Conservation (phyloP, 768 basidiomycete species). For the Mrakia frigida region DNA sequence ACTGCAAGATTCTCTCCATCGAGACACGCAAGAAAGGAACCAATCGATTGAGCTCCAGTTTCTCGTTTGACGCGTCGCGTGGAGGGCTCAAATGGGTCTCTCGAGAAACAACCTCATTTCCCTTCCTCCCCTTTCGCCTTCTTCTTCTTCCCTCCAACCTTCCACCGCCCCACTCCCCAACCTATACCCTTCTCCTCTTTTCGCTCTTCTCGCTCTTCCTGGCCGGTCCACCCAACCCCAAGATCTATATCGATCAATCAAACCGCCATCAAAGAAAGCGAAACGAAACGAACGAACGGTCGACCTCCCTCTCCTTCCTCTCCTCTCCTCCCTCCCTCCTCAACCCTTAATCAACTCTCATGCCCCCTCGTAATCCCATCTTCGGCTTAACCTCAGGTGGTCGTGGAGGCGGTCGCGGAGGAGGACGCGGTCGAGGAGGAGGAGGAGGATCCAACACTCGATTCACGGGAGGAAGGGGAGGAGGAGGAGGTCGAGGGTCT, state of each 20-base stretch:
- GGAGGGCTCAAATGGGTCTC: too few species aligned
- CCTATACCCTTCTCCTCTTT: background rate
- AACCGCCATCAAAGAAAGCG: background rate
- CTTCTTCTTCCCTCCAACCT: too few species aligned
- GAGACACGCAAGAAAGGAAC: too few species aligned
- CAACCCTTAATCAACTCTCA: background rate
- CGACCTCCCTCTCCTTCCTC: background rate
- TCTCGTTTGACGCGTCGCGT: too few species aligned
- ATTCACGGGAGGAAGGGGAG: constrained; percentile 46
- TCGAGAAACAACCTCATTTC: background rate
- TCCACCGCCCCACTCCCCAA: too few species aligned
- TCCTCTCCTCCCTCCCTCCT: background rate
- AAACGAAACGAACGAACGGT: background rate
- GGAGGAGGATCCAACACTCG: constrained; percentile 43
- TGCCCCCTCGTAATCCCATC: constrained; percentile 34
- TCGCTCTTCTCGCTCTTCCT: background rate
- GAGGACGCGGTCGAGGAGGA: constrained; percentile 33
- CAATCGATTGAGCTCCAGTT: too few species aligned
- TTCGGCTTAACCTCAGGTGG: constrained; percentile 37
- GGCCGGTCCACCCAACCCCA: background rate
- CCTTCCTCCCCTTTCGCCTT: background rate
- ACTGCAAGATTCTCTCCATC: too few species aligned
- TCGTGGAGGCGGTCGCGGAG: constrained; percentile 32
- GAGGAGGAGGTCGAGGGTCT: constrained; percentile 49
- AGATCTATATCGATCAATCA: background rate